A percentile compares a stretch with the other conserved stretches of the same genome.
Conservation (phyloP, 164 flowering plant genomes). For the Hamamelis virginiana region DNA sequence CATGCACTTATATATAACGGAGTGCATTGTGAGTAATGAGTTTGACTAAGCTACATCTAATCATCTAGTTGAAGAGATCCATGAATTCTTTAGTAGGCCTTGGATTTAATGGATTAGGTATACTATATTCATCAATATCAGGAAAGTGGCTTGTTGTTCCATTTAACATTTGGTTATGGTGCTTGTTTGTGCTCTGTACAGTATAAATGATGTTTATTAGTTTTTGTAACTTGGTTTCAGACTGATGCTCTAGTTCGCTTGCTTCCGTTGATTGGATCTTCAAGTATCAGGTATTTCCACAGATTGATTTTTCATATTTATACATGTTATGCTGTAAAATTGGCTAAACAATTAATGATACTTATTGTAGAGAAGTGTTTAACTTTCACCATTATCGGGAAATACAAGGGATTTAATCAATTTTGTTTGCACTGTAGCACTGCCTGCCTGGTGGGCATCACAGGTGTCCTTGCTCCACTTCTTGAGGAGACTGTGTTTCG, state of each 20-base stretch:
- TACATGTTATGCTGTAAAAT: background rate
- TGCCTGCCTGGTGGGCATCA: constrained; percentile 74
- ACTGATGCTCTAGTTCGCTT: constrained; percentile 83
- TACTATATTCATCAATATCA: too few relatives aligned
- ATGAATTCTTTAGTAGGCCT: background rate
- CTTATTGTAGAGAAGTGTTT: background rate
- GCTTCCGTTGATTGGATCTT: constrained; percentile 94
- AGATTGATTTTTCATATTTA: constrained; percentile 2
- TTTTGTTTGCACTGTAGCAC: constrained; percentile 53
- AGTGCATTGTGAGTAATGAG: background rate
- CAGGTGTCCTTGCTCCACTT: constrained; percentile 88
- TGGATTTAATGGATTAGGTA: background rate
- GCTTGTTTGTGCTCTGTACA: background rate
- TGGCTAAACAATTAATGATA: background rate
- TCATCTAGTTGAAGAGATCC: background rate
- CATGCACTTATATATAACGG: too few relatives aligned
- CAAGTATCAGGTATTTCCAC: constrained; percentile 66
- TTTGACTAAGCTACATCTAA: background rate
- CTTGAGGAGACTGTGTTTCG: constrained; percentile 94
- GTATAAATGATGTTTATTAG: background rate
- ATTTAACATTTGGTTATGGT: background rate
- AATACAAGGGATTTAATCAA: constrained; percentile 1
- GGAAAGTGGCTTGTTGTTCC: background rate
- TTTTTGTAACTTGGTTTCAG: constrained; percentile 42
- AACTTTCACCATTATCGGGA: background rate